Evolutionary conservation across 2,329 filamentous ascomycete genomes (phyloP), one percentile per base, ranked within the genome.

Genomic region (Diaporthe citriasiana): DNA sequence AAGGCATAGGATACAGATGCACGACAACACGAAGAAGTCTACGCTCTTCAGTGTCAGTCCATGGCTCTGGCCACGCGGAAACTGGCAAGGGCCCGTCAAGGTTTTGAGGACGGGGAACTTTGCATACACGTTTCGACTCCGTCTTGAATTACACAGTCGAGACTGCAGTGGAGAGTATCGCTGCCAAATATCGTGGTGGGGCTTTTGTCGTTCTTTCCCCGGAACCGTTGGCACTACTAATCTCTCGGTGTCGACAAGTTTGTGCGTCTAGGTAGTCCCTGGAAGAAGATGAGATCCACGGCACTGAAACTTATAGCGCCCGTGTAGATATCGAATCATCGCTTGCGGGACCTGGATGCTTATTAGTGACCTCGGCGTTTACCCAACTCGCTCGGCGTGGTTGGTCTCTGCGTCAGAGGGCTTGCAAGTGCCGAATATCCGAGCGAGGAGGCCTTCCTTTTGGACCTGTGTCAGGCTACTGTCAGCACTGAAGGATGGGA

Each of bases 221-320:
- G 25, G 9, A 25, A 10, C 22, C 42, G 42, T 50, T 30, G 60
- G 42, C 25, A n/a, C 2, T 50, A 3, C 2, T 50, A 3, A 15
- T 38, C 25, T 22, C 45, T 38, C 45, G 12, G 27, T 8, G 30
- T 10, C 9, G 30, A 51, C n/a, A 45, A 51, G 13, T 33, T 33
- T 40, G 30, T 38, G 33, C 13, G 25, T 6, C 30, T 38, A 38
- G 63, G 45, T 12, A 33, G 12, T 51, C 27, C 45, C 38, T 66
- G 33, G n/a, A 53, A 51, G 30, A 45, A 38, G 60, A 51, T 19
- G 30, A 51, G 45, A 51, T 33, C 63, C 30, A 33, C 45, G 63
- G 15, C 8, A 27, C n/a, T 66, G 63, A 66, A 66, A 66, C 63
- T 7, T 17, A 51, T 25, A 35, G 45, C 63, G 63, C 45, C 63